Base-by-base conservation (phyloP, 306 rosid genomes). In the Boehmeria nivea region DNA sequence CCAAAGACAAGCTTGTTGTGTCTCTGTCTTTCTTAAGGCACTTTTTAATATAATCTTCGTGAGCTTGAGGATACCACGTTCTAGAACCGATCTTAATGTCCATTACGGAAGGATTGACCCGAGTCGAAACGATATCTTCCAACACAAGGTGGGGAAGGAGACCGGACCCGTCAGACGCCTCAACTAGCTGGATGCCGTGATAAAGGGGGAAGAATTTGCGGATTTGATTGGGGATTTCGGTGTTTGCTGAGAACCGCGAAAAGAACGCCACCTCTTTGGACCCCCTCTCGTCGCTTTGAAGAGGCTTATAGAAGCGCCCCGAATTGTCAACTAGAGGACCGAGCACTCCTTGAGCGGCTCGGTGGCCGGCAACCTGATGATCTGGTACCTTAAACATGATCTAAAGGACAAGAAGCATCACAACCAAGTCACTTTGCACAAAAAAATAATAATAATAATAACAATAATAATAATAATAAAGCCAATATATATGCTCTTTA, bases 311-410 rank as follows among this genome's bases (percentile, higher is more conserved):
- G 81, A 84, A 91, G 34, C 34, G 61, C 37, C 98, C 96, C 1
- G 82, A 72, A 65, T 72, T 87, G 59, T 91, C 96, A 0, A 84
- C 3, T 1, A 84, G 83, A 17, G 98, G 96, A 46, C 98, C 96
- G 6, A 87, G 49, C 5, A 11, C 1, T n/a, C 95, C 98, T 34
- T 52, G 28, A 55, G 39, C 2, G 3, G 91, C 88, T 50, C 21
- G 45, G 69, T 91, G 98, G 7, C 96, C 98, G 6, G 89, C 98
- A 43, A 87, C 98, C 68, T 91, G 96, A 76, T 91, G 91, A 31
- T 82, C 89, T 0, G 96, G 96, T 36, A 75, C 67, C 77, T 73
- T 91, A 17, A 77, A 33, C 96, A 91, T 76, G 40, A 60, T 73
- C 68, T 61, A 26, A 26, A 64, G 62, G 14, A 53, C 22, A 61